Evolutionary conservation across 2,329 filamentous ascomycete genomes (phyloP), one percentile per base, ranked within the genome.

Genomic region (Cladosporium sp.): DNA sequence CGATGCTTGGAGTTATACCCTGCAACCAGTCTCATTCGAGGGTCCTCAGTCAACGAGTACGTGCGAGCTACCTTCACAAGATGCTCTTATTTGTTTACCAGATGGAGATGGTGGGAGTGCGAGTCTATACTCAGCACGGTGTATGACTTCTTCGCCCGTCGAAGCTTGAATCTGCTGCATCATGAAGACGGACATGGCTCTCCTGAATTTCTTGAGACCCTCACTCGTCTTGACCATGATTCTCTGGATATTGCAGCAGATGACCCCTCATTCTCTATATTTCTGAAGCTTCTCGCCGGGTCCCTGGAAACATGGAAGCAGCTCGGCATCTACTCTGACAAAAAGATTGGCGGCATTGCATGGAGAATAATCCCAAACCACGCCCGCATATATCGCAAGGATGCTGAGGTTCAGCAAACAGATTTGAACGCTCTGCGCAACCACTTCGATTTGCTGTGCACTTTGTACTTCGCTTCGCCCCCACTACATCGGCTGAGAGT

Each of bases 331-430:
- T 84, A 85, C 69, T 72, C 80, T 7, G 81, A 83, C 58, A 87
- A 84, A 69, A 86, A 84, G 71, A 80, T 88, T 59, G 80, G 81
- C 18, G 84, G 85, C 65, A 81, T 87, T 64, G 82, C 84, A 4
- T 87, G 84, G 79, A 82, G 87, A 28, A 80, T 85, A 28, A 80
- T 87, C 36, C 87, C 87, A 3, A 88, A 87, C 65, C 86, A 88
- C 72, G 85, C 84, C 4, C 83, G 86, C n/a, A 82, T 78, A 6
- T 87, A 87, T 73, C 85, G 82, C 1, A 88, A 88, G 71, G 86
- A 88, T 32, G 78, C 84, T 66, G 76, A 80, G 4, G 73, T 88
- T 15, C 79, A 79, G 34, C 80, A 83, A 63, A 79, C 82, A 65
- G 86, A 86, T 68, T 76, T 88, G 14, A 82, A 85, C 61, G 85